Conservation (phyloP, 2,329 filamentous ascomycete genomes). For the Fusarium equiseti region DNA sequence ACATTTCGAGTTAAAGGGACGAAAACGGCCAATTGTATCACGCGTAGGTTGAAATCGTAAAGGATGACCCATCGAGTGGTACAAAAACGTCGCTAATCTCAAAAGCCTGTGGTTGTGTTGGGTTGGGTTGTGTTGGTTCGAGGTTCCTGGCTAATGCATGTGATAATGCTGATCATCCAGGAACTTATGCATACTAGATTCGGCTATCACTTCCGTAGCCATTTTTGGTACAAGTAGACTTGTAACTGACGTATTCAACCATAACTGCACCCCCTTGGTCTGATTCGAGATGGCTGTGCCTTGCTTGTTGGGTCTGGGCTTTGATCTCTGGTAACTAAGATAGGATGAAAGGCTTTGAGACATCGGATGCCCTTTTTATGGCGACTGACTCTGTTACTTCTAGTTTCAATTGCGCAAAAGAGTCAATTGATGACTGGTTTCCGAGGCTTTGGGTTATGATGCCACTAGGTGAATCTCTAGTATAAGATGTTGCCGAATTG, state of each 20-base stretch:
- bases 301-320: neutral
- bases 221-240: neutral
- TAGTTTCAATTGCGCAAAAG: neutral
- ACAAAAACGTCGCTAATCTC: conserved; percentile 1
- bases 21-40: conserved; percentile 2
- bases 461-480: neutral
- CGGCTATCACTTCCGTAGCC: neutral
- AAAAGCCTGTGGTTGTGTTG: neutral
- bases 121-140: neutral
- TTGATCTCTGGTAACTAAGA: neutral
- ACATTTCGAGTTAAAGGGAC: neutral
- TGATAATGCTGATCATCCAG: neutral
- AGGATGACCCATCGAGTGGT: neutral
- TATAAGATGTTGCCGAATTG: neutral
- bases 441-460: neutral
- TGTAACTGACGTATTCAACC: neutral
- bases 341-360: neutral
- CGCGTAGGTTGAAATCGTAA: neutral
- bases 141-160: neutral
- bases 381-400: neutral
- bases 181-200: neutral
- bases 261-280: neutral
- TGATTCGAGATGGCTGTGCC: neutral
- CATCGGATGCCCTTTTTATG: neutral
- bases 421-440: neutral